Conservation (phyloP, 2,329 filamentous ascomycete genomes). For the Phialemoniopsis sp. region DNA sequence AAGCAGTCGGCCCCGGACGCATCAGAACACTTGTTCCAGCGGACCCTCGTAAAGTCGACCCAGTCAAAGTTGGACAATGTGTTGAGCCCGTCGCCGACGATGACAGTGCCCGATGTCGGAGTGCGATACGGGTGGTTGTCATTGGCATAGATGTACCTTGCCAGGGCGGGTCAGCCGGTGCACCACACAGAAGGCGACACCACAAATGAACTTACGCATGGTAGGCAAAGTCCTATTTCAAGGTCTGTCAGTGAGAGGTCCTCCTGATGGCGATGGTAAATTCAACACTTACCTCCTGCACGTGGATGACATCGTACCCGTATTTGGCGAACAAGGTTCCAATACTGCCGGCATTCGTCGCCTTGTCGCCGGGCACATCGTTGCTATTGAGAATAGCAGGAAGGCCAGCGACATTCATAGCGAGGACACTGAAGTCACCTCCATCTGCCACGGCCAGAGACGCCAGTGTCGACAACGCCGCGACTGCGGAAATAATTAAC, state of each 20-base stretch:
- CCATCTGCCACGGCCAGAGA: neutral
- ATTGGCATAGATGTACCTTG: conserved; percentile 49
- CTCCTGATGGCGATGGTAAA: no score
- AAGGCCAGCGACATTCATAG: conserved; percentile 58
- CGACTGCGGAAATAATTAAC: neutral
- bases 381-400: conserved; percentile 54
- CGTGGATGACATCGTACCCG: conserved; percentile 57
- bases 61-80: conserved; percentile 56
- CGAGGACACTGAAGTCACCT: conserved; percentile 44
- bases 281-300: conserved; percentile 49
- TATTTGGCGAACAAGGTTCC: conserved; percentile 52
- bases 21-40: conserved; percentile 56
- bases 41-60: conserved; percentile 49
- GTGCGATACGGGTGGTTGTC: conserved; percentile 58
- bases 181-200: no score
- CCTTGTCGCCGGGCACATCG: conserved; percentile 58
- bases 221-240: conserved; percentile 65
- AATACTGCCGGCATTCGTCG: conserved; percentile 50
- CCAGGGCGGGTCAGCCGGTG: neutral
- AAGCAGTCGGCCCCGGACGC: conserved; percentile 56
- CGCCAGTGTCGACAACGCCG: conserved; percentile 1
- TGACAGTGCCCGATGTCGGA: conserved; percentile 60
- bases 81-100: conserved; percentile 61
- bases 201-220: conserved; percentile 44
- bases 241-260: no score